These are phyloP conservation scores for Aspergillus egyptiacus DNA, from an alignment of 495 filamentous ascomycete species.

Conservation along the genomic window DNA sequence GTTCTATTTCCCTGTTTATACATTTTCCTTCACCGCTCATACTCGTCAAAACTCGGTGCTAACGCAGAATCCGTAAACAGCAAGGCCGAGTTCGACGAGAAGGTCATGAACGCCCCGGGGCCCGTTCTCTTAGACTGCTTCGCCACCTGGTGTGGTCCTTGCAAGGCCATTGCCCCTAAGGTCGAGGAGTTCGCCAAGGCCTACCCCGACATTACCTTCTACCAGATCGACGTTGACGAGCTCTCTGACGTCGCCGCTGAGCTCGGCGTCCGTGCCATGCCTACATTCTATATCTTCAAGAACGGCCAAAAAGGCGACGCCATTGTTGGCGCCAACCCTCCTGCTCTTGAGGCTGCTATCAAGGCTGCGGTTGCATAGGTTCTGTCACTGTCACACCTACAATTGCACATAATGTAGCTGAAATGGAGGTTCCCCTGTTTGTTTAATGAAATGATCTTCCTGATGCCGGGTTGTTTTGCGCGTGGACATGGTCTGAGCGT, in stretches of 20 bases:
- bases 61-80: constrained; percentile 38
- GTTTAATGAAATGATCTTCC: too few relatives aligned
- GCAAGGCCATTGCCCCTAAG: constrained; percentile 78
- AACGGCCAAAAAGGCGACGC: constrained; percentile 61
- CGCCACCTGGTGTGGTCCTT: constrained; percentile 78
- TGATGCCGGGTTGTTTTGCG: too few relatives aligned
- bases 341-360: constrained; percentile 53
- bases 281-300: constrained; percentile 86
- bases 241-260: constrained; percentile 69
- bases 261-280: constrained; percentile 88
- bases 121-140: constrained; percentile 56
- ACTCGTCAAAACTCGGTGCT: too few relatives aligned
- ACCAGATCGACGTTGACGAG: constrained; percentile 90
- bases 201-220: constrained; percentile 60
- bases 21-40: too few relatives aligned
- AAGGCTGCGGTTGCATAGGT: constrained; percentile 21
- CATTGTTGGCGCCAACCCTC: constrained; percentile 77
- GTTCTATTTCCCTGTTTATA: too few relatives aligned
- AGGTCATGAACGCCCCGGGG: constrained; percentile 33
- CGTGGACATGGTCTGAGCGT: too few relatives aligned
- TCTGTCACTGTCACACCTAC: background rate
- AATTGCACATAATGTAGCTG: too few relatives aligned
- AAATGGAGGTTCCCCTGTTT: too few relatives aligned
- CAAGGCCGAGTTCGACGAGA: constrained; percentile 48
- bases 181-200: constrained; percentile 58